Conservation (phyloP, 2,329 filamentous ascomycete genomes). For the Penicillium sp. region DNA sequence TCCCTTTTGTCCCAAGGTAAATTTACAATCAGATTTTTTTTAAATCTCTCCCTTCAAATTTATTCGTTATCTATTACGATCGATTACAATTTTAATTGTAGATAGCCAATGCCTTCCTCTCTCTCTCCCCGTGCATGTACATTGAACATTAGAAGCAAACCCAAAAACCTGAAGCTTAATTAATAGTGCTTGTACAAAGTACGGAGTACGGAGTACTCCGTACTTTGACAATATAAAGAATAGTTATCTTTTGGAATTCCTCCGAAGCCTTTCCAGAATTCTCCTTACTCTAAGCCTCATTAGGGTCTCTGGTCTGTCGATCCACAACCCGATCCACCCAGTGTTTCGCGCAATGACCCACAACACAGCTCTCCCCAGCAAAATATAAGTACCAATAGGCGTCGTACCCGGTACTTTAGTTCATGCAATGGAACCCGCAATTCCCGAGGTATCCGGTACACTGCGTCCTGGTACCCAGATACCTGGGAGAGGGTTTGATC, state of each 20-base stretch:
- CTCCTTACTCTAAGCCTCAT: conserved; percentile 6
- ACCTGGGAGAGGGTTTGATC: not conserved
- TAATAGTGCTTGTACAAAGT: not conserved
- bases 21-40: not conserved
- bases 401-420: conserved; percentile 14
- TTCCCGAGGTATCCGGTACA: conserved; percentile 10
- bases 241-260: not conserved
- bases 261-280: not conserved
- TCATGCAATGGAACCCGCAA: not conserved
- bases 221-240: not conserved
- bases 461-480: not conserved
- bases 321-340: conserved; percentile 21
- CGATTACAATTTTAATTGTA: not conserved
- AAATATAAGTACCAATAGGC: conserved; percentile 11
- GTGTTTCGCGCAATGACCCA: conserved; percentile 27
- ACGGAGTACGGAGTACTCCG: not conserved
- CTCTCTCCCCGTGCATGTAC: not conserved
- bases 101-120: not conserved
- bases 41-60: not conserved
- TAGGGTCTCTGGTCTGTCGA: conserved; percentile 13
- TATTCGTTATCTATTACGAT: not conserved
- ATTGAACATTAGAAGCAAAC: not conserved
- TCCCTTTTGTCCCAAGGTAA: not conserved
- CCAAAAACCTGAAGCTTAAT: not conserved
- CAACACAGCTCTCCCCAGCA: conserved; percentile 15